Evolutionary conservation across 2,329 filamentous ascomycete genomes (phyloP).

Genomic region (Penicillium brasilianum): DNA sequence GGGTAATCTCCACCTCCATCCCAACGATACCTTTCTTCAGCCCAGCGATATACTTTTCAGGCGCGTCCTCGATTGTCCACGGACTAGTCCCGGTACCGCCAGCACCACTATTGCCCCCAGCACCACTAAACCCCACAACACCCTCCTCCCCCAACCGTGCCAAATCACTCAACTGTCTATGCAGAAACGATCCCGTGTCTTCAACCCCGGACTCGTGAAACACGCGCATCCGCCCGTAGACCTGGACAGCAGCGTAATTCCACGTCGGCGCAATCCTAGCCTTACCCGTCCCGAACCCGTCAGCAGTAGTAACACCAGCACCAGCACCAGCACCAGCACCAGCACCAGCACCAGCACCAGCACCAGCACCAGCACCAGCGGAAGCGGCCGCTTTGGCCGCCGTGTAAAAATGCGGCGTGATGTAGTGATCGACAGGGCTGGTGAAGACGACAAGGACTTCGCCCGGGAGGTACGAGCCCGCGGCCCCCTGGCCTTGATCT

Average conservation of each 20-base stretch:
- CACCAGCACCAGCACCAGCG: background rate
- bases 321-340: too few species aligned
- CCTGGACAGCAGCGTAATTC: conserved; percentile 67
- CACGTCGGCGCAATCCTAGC: conserved; percentile 65
- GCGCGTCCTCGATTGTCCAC: conserved; percentile 28
- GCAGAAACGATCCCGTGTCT: conserved; percentile 17
- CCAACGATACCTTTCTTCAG: conserved; percentile 30
- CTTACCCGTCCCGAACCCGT: background rate
- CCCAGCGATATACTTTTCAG: conserved; percentile 23
- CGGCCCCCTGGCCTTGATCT: background rate
- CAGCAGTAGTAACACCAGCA: too few species aligned
- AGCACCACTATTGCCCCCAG: background rate
- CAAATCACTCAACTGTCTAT: conserved; percentile 22
- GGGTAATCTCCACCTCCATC: conserved; percentile 24
- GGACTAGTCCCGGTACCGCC: conserved; percentile 6
- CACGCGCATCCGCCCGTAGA: conserved; percentile 26
- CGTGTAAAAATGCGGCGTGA: conserved; percentile 66
- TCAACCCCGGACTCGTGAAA: conserved; percentile 13
- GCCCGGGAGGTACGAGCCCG: conserved; percentile 5
- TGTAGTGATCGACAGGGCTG: conserved; percentile 28
- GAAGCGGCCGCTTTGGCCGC: conserved; percentile 59
- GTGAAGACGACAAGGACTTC: conserved; percentile 30
- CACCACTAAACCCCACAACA: conserved; percentile 25
- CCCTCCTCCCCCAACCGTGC: conserved; percentile 22
- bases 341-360: too few species aligned